Evolutionary conservation across 2,329 filamentous ascomycete genomes (phyloP).

Genomic region (Phyllosticta paracitricarpa): DNA sequence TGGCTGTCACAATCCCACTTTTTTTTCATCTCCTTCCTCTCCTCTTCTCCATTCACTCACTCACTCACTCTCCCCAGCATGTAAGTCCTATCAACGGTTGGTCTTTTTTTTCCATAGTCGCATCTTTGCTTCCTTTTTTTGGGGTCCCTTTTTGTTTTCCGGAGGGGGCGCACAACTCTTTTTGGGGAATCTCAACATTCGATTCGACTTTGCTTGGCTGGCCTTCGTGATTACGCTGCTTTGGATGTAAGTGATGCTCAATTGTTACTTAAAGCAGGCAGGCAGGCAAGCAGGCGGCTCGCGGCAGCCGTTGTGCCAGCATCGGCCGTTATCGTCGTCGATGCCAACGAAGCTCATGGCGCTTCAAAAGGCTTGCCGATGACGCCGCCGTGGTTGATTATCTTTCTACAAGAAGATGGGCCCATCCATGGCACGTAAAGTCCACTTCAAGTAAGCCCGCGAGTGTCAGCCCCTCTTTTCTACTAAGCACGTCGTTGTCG

Average conservation of each 20-base stretch:
- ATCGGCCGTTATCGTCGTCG: too few species aligned
- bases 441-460: too few species aligned
- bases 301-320: too few species aligned
- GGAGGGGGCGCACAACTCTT: not conserved
- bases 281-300: too few species aligned
- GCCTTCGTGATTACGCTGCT: not conserved
- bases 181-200: not conserved
- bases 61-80: constrained; percentile 1
- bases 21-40: not conserved
- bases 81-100: constrained; percentile 11
- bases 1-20: not conserved
- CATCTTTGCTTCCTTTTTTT: not conserved
- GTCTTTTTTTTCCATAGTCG: constrained; percentile 4
- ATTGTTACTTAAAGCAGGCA: not conserved
- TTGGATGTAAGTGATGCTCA: not conserved
- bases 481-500: too few species aligned
- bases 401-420: too few species aligned
- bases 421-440: too few species aligned
- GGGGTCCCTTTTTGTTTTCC: not conserved
- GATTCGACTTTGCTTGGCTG: not conserved
- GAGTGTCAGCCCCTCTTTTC: too few species aligned
- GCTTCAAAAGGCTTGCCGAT: too few species aligned
- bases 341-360: too few species aligned
- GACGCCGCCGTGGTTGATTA: too few species aligned
- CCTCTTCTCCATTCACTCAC: not conserved